These are phyloP conservation scores for Fomitopsis pulvina DNA, from an alignment of 768 basidiomycete genomes.

Conservation along the genomic window DNA sequence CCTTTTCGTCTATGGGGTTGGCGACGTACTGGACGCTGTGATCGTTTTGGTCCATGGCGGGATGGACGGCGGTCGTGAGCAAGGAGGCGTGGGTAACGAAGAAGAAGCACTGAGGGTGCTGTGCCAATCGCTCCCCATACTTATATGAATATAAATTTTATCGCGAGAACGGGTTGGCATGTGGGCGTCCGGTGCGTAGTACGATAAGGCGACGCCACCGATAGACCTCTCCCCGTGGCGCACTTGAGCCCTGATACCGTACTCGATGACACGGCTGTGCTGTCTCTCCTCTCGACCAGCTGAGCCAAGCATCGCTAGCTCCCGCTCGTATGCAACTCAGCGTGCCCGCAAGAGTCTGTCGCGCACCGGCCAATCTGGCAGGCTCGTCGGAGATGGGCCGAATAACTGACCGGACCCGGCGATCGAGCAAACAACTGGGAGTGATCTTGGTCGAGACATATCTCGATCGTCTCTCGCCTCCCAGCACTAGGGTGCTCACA, in stretches of 20 bases:
- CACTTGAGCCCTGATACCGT: background rate
- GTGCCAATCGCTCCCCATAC: background rate
- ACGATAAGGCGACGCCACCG: background rate
- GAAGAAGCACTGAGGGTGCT: background rate
- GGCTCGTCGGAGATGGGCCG: too few relatives aligned
- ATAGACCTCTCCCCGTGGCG: background rate
- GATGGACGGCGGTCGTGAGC: background rate
- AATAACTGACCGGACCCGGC: too few relatives aligned
- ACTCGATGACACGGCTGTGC: background rate
- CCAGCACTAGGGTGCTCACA: too few relatives aligned
- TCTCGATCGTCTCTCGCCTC: too few relatives aligned
- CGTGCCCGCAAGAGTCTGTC: too few relatives aligned
- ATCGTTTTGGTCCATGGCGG: background rate
- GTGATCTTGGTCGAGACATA: too few relatives aligned
- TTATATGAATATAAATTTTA: background rate
- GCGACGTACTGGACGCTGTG: background rate
- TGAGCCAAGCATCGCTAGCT: too few relatives aligned
- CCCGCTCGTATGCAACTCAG: too few relatives aligned
- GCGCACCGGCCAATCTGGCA: too few relatives aligned
- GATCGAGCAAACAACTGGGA: too few relatives aligned
- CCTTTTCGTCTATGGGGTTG: constrained; percentile 13
- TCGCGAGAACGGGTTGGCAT: background rate
- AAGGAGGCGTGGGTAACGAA: background rate
- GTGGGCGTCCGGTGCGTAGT: background rate
- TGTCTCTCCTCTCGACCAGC: too few relatives aligned